These are phyloP conservation scores for Hondaea fermentalgiana DNA, from an alignment of 108 stramenopile genomes.

Conservation along the genomic window DNA sequence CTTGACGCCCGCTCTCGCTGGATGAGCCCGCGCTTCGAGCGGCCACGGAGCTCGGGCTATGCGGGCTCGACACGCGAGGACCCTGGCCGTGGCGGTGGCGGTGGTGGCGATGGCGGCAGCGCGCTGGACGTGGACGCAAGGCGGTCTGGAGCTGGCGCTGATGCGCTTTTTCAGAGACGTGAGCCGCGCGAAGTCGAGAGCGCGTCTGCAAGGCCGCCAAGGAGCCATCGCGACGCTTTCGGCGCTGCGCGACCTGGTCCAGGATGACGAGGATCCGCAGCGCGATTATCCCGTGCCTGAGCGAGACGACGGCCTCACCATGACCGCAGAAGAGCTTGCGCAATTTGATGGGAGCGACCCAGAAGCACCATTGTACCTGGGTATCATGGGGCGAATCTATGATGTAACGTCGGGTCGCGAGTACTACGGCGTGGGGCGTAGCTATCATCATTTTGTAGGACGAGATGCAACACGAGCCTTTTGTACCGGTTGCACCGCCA, in stretches of 20 bases:
- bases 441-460: background rate
- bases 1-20: no score
- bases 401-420: background rate
- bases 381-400: background rate
- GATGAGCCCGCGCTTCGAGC: no score
- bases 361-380: background rate
- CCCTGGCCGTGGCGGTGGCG: background rate
- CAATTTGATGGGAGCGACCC: background rate
- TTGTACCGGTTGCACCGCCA: background rate
- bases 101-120: background rate
- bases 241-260: background rate
- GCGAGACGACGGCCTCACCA: background rate
- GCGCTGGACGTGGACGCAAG: background rate
- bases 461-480: constrained; percentile 1
- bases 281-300: background rate
- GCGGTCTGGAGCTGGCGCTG: background rate
- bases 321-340: background rate
- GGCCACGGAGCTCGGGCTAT: no score
- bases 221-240: background rate
- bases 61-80: no score
- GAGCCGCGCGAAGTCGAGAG: background rate
- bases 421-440: background rate
- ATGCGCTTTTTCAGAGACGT: background rate
- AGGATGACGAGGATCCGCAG: background rate
- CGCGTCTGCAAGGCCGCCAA: background rate